Percentiles rank a stretch among this genome's conserved stretches.
Evolutionary conservation across 441 rosid species (phyloP).

Genomic region (Gossypium davidsonii): DNA sequence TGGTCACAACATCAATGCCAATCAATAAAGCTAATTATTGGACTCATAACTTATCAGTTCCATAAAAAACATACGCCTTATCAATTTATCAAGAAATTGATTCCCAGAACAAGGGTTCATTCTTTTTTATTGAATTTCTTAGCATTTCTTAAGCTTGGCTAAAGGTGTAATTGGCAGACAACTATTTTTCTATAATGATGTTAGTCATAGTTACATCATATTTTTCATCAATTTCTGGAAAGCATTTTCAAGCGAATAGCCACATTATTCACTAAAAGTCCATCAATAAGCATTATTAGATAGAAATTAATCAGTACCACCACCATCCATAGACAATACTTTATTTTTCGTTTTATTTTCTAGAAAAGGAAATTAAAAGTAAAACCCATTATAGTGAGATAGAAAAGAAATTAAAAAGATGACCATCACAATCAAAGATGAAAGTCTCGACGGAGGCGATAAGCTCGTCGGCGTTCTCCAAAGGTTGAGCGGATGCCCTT

Average conservation of each 20-base stretch:
- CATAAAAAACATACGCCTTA: not conserved
- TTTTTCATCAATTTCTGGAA: not conserved
- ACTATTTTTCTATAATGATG: not conserved
- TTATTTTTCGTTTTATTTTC: not conserved
- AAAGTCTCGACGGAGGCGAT: slow-evolving; percentile 68
- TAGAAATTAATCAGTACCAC: not conserved
- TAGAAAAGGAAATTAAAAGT: not conserved
- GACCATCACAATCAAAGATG: slow-evolving; percentile 72
- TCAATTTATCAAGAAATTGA: not conserved
- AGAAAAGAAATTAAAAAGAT: not conserved
- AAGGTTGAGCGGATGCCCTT: slow-evolving; percentile 46
- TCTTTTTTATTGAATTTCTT: not conserved
- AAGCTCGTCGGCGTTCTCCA: slow-evolving; percentile 57
- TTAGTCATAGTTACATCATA: not conserved
- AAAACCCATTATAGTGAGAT: not conserved
- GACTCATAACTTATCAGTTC: not conserved
- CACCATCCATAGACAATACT: not conserved
- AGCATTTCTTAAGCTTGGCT: not conserved
- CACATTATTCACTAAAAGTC: not conserved
- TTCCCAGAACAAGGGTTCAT: not conserved
- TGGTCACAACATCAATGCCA: not conserved
- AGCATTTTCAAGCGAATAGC: not conserved
- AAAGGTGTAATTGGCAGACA: not conserved
- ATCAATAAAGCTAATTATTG: not conserved
- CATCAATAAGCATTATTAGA: not conserved